phyloP scores from a whole-genome alignment of 768 basidiomycete species.

The Kondoa malvinella region DNA sequence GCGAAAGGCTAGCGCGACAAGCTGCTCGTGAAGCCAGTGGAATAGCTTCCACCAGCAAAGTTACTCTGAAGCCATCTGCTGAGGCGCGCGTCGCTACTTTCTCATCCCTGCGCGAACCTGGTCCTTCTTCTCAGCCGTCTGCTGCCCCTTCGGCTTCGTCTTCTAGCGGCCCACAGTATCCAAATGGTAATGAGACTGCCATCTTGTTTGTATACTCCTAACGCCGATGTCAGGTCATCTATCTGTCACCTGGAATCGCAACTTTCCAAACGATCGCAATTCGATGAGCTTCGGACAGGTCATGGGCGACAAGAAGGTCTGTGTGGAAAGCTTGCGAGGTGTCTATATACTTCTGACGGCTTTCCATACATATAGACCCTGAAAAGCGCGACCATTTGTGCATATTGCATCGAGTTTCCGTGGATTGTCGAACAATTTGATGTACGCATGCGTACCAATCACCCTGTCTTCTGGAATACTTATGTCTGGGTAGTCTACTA shows the following conservation, averaged over 20 bases:
- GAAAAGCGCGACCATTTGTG: neutral
- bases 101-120: neutral
- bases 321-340: too few relatives aligned
- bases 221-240: too few relatives aligned
- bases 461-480: neutral
- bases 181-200: too few relatives aligned
- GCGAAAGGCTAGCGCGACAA: neutral
- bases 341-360: neutral
- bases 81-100: neutral
- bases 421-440: neutral
- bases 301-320: neutral
- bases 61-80: neutral
- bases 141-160: neutral
- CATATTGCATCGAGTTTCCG: neutral
- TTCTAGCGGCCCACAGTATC: neutral
- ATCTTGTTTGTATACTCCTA: too few relatives aligned
- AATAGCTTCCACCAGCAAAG: neutral
- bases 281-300: neutral
- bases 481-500: neutral
- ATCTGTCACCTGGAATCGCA: neutral
- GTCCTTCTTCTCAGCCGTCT: neutral
- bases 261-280: neutral
- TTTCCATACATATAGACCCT: neutral
- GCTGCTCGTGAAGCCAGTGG: neutral
- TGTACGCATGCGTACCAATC: neutral